A percentile compares a stretch with the other conserved stretches of the same genome.
phyloP scores from a whole-genome alignment of 441 rosid species.

The Arabidopsis hybrid region DNA sequence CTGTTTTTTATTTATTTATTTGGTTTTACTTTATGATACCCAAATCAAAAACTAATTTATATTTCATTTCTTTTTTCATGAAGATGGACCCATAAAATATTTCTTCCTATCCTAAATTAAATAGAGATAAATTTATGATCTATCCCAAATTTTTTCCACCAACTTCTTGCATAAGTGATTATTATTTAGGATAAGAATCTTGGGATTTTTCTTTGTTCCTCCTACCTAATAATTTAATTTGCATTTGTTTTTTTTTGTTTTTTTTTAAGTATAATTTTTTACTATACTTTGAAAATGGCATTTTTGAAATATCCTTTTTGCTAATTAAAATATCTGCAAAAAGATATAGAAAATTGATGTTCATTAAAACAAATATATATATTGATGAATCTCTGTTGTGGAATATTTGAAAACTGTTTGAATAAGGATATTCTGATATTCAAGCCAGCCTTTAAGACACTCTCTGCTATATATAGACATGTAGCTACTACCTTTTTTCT shows the following conservation, averaged over 20 bases:
- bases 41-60: not conserved
- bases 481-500: constrained; percentile 16
- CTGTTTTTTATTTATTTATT: not conserved
- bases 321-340: constrained; percentile 1
- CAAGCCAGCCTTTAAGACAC: not conserved
- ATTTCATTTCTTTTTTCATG: not conserved
- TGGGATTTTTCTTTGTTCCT: not conserved
- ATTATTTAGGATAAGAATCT: not conserved
- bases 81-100: not conserved
- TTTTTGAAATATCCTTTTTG: too few relatives aligned
- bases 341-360: not conserved
- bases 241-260: not conserved
- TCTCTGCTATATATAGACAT: constrained; percentile 28
- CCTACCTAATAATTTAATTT: not conserved
- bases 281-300: not conserved
- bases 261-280: not conserved
- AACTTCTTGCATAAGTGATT: not conserved
- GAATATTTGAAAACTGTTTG: constrained; percentile 29
- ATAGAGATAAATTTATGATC: not conserved
- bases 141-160: not conserved
- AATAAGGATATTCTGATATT: constrained; percentile 27
- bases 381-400: constrained; percentile 6
- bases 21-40: constrained; percentile 2
- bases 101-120: not conserved
- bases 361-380: not conserved